A percentile compares a stretch with the other conserved stretches of the same genome.
Evolutionary conservation across 257 asterid genomes (phyloP).

Genomic region (Nemophila menziesii): DNA sequence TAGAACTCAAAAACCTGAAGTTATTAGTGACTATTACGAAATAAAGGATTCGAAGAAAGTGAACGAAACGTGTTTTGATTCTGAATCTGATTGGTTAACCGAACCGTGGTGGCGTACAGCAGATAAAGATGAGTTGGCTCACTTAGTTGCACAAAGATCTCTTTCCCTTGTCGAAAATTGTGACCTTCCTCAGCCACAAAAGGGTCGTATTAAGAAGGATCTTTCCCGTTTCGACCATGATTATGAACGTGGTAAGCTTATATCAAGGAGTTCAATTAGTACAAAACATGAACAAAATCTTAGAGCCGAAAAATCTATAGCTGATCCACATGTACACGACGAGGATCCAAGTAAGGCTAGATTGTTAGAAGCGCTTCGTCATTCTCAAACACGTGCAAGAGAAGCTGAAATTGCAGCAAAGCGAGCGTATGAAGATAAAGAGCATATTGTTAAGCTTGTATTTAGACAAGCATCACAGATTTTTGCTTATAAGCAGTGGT

Average conservation of each 20-base stretch:
- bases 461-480: conserved; percentile 76
- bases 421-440: conserved; percentile 58
- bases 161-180: conserved; percentile 56
- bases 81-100: conserved; percentile 32
- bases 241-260: conserved; percentile 7
- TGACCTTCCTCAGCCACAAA: conserved; percentile 85
- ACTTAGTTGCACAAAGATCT: conserved; percentile 54
- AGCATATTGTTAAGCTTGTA: conserved; percentile 53
- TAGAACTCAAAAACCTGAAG: conserved; percentile 17
- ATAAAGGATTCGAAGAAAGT: conserved; percentile 25
- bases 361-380: conserved; percentile 65
- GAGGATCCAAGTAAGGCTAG: conserved; percentile 35
- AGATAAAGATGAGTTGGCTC: conserved; percentile 68
- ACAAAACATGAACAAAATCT: conserved; percentile 6
- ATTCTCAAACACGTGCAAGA: conserved; percentile 92
- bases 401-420: conserved; percentile 77
- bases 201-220: conserved; percentile 28
- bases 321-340: conserved; percentile 12
- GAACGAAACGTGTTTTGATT: conserved; percentile 26
- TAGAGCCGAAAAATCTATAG: conserved; percentile 12
- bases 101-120: conserved; percentile 87
- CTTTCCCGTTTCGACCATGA: conserved; percentile 11
- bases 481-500: conserved; percentile 83
- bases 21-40: conserved; percentile 16
- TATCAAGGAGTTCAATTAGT: conserved; percentile 2